phyloP scores from a whole-genome alignment of 768 basidiomycete species.

The Tricholoma matsutake region DNA sequence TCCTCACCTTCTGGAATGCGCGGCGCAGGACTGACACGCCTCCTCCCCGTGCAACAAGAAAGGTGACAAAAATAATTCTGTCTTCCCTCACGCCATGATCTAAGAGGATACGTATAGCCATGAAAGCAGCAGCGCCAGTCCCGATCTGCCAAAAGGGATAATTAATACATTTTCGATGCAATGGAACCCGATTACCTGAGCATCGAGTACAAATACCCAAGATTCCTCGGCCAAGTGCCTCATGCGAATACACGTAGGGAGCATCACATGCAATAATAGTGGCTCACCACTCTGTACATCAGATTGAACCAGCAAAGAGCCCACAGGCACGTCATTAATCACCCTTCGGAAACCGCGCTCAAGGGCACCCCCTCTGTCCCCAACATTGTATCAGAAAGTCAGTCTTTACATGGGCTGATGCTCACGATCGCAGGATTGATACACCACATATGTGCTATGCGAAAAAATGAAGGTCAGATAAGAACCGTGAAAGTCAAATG shows the following conservation, averaged over 20 bases:
- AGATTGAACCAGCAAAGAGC: conserved; percentile 89
- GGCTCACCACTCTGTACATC: conserved; percentile 86
- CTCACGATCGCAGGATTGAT: conserved; percentile 83
- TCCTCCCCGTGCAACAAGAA: conserved; percentile 81
- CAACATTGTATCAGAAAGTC: conserved; percentile 4
- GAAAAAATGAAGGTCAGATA: neutral
- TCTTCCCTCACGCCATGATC: conserved; percentile 89
- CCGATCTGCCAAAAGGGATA: conserved; percentile 58
- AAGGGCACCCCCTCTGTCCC: conserved; percentile 76
- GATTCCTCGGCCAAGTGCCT: conserved; percentile 61
- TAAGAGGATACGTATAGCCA: conserved; percentile 90
- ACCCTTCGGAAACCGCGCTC: conserved; percentile 90
- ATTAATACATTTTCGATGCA: neutral
- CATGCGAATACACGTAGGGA: conserved; percentile 72
- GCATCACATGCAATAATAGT: conserved; percentile 73
- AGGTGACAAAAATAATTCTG: conserved; percentile 86
- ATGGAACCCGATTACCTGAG: conserved; percentile 52
- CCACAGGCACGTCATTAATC: conserved; percentile 80
- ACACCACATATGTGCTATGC: conserved; percentile 79
- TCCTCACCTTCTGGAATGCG: conserved; percentile 82
- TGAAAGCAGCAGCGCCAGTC: conserved; percentile 89
- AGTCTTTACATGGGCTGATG: conserved; percentile 10
- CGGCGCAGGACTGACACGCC: conserved; percentile 72
- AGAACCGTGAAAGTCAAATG: neutral
- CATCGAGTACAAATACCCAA: conserved; percentile 88